phyloP scores from a whole-genome alignment of 2,329 filamentous ascomycete species.

The Nigrograna mackinnonii region DNA sequence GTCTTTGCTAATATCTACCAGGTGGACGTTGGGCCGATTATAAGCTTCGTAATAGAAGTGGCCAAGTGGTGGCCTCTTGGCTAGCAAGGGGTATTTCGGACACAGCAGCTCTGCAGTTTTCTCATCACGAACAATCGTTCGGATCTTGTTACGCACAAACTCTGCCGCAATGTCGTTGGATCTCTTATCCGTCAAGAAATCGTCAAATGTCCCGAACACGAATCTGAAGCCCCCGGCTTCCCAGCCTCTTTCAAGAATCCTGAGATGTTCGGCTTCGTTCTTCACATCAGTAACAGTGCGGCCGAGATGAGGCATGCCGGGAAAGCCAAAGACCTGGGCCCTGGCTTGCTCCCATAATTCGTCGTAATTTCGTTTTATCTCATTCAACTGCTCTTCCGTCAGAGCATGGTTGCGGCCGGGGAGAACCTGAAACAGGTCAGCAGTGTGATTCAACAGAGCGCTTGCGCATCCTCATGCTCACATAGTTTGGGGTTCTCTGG shows the following conservation, averaged over 20 bases:
- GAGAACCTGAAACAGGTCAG: too few relatives aligned
- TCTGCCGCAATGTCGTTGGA: background rate
- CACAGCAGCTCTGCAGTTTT: conserved; percentile 1
- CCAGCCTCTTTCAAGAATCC: background rate
- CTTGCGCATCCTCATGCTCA: too few relatives aligned
- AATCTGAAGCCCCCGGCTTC: conserved; percentile 24
- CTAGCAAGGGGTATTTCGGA: conserved; percentile 40
- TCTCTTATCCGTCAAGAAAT: background rate
- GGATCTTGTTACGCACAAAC: background rate
- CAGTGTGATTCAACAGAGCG: too few relatives aligned
- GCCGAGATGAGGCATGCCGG: background rate
- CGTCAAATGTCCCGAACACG: conserved; percentile 33
- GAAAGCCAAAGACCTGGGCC: background rate
- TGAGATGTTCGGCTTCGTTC: background rate
- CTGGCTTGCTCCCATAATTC: background rate
- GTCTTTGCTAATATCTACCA: conserved; percentile 44
- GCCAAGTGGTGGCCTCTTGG: conserved; percentile 44
- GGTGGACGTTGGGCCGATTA: conserved; percentile 49
- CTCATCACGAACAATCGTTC: conserved; percentile 1
- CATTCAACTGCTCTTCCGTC: background rate
- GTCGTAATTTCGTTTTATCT: background rate
- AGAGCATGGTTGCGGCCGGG: background rate
- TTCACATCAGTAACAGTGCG: background rate
- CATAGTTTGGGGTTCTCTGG: conserved; percentile 62
- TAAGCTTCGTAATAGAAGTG: conserved; percentile 45